These are phyloP conservation scores for Lasiodiplodia gonubiensis DNA, from an alignment of 2,329 filamentous ascomycete genomes.

Conservation along the genomic window DNA sequence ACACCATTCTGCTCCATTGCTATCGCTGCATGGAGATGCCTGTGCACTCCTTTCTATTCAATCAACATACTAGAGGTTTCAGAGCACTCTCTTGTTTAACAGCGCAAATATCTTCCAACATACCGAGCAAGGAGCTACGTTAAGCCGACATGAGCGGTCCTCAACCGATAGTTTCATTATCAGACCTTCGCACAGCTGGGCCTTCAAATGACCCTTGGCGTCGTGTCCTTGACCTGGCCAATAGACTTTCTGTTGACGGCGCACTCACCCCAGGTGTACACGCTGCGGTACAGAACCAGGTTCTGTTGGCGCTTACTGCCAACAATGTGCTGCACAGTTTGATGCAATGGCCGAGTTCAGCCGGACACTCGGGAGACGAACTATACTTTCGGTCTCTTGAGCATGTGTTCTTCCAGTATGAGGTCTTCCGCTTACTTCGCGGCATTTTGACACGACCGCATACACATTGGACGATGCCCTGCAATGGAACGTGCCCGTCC, in stretches of 20 bases:
- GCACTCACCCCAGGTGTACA: neutral
- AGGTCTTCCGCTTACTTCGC: constrained; percentile 15
- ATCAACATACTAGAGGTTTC: neutral
- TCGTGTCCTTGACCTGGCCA: neutral
- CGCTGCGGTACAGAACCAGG: neutral
- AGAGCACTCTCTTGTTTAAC: neutral
- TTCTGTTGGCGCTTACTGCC: neutral
- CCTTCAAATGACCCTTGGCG: neutral
- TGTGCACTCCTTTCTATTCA: neutral
- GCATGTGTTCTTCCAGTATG: neutral
- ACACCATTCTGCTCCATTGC: neutral
- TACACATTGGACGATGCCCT: neutral
- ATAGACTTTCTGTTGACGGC: neutral
- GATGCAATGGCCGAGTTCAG: neutral
- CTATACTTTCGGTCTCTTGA: constrained; percentile 10
- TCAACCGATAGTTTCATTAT: neutral
- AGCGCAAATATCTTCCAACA: neutral
- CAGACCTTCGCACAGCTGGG: neutral
- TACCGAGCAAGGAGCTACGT: neutral
- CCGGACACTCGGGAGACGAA: neutral
- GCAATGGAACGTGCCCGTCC: neutral
- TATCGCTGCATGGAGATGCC: neutral
- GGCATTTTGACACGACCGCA: neutral
- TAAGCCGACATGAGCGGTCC: neutral
- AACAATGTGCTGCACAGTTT: neutral